phyloP scores from a whole-genome alignment of 805 yeast species.

The Wickerhamomyces subpelliculosus region DNA sequence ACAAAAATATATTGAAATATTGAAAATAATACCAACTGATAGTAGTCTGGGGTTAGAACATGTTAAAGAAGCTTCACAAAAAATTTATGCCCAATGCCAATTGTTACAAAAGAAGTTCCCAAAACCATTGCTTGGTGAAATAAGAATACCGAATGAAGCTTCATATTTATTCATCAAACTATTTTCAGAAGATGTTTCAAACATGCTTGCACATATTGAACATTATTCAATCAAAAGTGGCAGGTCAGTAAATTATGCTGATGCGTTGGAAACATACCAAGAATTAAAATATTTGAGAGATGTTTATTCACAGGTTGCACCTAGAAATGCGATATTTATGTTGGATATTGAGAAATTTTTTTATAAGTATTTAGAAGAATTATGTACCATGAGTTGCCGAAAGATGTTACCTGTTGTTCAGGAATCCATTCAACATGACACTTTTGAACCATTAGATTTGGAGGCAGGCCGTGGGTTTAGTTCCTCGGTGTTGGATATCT shows the following conservation, averaged over 20 bases:
- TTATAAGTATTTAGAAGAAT: slow-evolving; percentile 34
- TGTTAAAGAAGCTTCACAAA: slow-evolving; percentile 49
- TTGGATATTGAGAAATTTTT: slow-evolving; percentile 54
- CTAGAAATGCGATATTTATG: slow-evolving; percentile 32
- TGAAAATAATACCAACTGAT: slow-evolving; percentile 53
- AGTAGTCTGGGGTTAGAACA: slow-evolving; percentile 46
- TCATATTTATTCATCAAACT: slow-evolving; percentile 43
- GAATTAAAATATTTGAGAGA: slow-evolving; percentile 45
- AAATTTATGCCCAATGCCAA: slow-evolving; percentile 42
- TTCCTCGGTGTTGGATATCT: slow-evolving; percentile 61
- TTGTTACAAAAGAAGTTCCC: slow-evolving; percentile 53
- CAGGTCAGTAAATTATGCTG: slow-evolving; percentile 39
- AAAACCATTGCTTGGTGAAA: slow-evolving; percentile 50
- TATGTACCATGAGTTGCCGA: slow-evolving; percentile 37
- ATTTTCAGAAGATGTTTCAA: slow-evolving; percentile 46
- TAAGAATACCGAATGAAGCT: slow-evolving; percentile 43
- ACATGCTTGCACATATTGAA: slow-evolving; percentile 43
- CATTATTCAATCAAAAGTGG: slow-evolving; percentile 27
- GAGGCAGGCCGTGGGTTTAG: slow-evolving; percentile 38
- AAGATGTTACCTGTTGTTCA: slow-evolving; percentile 42
- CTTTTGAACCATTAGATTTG: slow-evolving; percentile 44
- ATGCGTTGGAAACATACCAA: slow-evolving; percentile 51
- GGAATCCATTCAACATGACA: slow-evolving; percentile 52
- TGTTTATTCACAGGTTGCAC: slow-evolving; percentile 41
- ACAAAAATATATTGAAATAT: slow-evolving; percentile 33